Percentiles rank a stretch among this genome's conserved stretches.
phyloP scores from a whole-genome alignment of 2,329 filamentous ascomycete genomes.

The Chaetomium sp. region DNA sequence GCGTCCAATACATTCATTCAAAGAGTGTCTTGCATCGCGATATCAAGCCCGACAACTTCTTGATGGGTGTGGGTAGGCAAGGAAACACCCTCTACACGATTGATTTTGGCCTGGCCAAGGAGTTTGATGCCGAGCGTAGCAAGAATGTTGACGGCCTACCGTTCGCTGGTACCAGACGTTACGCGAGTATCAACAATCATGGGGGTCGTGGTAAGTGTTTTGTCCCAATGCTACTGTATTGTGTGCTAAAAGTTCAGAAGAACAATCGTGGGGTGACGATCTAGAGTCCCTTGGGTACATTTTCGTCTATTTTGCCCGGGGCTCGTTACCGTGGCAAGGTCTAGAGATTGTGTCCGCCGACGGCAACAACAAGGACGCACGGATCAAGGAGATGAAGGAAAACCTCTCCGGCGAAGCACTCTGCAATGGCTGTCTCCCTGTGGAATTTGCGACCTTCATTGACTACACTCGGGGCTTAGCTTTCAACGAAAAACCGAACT shows the following conservation, averaged over 20 bases:
- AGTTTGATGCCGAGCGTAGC: constrained; percentile 98
- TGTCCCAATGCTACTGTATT: constrained; percentile 24
- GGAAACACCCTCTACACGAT: constrained; percentile 99
- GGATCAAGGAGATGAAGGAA: constrained; percentile 8
- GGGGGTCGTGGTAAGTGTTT: constrained; percentile 70
- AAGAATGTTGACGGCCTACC: constrained; percentile 47
- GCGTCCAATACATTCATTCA: constrained; percentile 98
- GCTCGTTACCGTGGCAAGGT: constrained; percentile 4
- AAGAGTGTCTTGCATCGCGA: constrained; percentile 99
- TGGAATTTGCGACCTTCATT: constrained; percentile 1
- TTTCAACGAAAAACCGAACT: constrained; percentile 3
- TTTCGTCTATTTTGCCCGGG: background rate
- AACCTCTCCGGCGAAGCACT: constrained; percentile 1
- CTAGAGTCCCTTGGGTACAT: constrained; percentile 8
- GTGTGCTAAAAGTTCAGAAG: constrained; percentile 35
- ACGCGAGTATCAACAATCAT: constrained; percentile 97
- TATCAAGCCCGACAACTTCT: constrained; percentile 99
- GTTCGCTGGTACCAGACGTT: constrained; percentile 95
- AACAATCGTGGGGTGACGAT: constrained; percentile 62
- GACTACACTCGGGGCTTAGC: background rate
- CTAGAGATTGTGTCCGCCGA: background rate
- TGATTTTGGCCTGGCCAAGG: constrained; percentile 97
- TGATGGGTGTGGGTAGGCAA: constrained; percentile 96
- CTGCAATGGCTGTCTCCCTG: constrained; percentile 1
- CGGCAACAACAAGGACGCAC: background rate